Evolutionary conservation across 2,329 filamentous ascomycete genomes (phyloP).

Genomic region (Hypomyces rosellus): DNA sequence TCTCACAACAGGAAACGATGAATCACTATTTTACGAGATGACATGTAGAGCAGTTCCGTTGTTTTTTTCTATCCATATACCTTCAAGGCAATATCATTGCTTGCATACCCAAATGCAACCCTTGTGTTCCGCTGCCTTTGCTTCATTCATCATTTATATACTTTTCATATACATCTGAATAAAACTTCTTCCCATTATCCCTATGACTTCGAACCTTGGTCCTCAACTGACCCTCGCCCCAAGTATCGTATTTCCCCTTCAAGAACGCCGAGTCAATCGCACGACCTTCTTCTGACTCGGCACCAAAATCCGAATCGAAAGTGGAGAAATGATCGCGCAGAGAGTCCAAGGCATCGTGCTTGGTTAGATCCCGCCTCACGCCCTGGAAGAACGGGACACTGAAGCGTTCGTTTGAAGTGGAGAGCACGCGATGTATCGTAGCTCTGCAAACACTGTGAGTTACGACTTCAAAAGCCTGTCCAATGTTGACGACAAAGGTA

Average conservation of each 20-base stretch:
- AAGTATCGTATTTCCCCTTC: slow-evolving; percentile 44
- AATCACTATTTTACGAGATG: too few relatives aligned
- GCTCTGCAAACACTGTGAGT: slow-evolving; percentile 48
- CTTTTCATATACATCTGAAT: slow-evolving; percentile 40
- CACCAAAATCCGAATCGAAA: slow-evolving; percentile 9
- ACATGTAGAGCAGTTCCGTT: too few relatives aligned
- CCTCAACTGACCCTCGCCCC: slow-evolving; percentile 48
- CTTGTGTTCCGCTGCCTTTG: too few relatives aligned
- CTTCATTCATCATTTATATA: slow-evolving; percentile 34
- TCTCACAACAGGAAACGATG: too few relatives aligned
- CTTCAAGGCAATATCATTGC: too few relatives aligned
- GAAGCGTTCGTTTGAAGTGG: slow-evolving; percentile 28
- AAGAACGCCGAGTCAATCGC: slow-evolving; percentile 44
- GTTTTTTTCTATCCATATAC: too few relatives aligned
- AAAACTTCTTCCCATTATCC: slow-evolving; percentile 41
- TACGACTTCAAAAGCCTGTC: slow-evolving; percentile 52
- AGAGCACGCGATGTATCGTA: slow-evolving; percentile 41
- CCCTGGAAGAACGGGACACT: slow-evolving; percentile 45
- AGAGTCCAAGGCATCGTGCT: slow-evolving; percentile 33
- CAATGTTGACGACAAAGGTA: slow-evolving; percentile 53
- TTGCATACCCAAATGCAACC: too few relatives aligned
- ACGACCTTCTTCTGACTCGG: slow-evolving; percentile 30
- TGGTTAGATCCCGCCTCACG: slow-evolving; percentile 39
- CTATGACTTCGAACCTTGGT: slow-evolving; percentile 48
- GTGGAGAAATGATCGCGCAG: slow-evolving; percentile 33